A percentile compares a stretch with the other conserved stretches of the same genome.
Evolutionary conservation across 805 yeast genomes (phyloP).

Genomic region (Torulaspora microellipsoides): DNA sequence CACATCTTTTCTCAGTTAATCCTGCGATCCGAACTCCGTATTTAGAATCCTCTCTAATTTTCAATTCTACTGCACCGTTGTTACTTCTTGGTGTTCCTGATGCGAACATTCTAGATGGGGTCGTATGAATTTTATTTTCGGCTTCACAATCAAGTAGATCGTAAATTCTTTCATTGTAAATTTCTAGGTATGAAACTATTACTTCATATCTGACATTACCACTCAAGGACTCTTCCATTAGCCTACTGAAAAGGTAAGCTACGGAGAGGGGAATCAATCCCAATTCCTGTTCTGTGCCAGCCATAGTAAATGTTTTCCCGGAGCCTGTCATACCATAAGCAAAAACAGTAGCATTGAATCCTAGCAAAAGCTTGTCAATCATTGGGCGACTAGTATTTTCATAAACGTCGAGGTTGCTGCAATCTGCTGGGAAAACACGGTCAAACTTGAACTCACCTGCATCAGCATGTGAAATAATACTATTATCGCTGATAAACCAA

Average conservation of each 20-base stretch:
- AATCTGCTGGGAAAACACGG: conserved; percentile 61
- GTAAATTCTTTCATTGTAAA: conserved; percentile 80
- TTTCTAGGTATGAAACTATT: conserved; percentile 71
- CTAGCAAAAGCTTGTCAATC: conserved; percentile 56
- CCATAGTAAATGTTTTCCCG: conserved; percentile 87
- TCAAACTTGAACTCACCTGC: conserved; percentile 72
- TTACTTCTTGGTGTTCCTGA: conserved; percentile 6
- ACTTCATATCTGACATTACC: conserved; percentile 40
- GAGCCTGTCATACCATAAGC: conserved; percentile 96
- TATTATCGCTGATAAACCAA: conserved; percentile 27
- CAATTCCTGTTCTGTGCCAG: conserved; percentile 56
- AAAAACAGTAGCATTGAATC: conserved; percentile 83
- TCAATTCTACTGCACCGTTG: conserved; percentile 47
- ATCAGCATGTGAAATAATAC: conserved; percentile 47
- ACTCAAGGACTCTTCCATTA: conserved; percentile 28
- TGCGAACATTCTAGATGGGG: conserved; percentile 14
- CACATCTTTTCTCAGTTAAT: conserved; percentile 56
- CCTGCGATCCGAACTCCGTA: conserved; percentile 76
- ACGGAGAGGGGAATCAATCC: conserved; percentile 73
- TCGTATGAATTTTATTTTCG: background rate
- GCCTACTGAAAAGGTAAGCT: conserved; percentile 43
- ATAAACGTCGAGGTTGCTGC: conserved; percentile 59
- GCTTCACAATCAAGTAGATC: conserved; percentile 53
- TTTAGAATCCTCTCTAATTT: conserved; percentile 69
- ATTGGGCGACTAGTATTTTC: conserved; percentile 47